Evolutionary conservation across 228 moss, liverwort and hornwort species (phyloP), one percentile per base, ranked within the genome.

Genomic region (Sphagnum magellanicum): DNA sequence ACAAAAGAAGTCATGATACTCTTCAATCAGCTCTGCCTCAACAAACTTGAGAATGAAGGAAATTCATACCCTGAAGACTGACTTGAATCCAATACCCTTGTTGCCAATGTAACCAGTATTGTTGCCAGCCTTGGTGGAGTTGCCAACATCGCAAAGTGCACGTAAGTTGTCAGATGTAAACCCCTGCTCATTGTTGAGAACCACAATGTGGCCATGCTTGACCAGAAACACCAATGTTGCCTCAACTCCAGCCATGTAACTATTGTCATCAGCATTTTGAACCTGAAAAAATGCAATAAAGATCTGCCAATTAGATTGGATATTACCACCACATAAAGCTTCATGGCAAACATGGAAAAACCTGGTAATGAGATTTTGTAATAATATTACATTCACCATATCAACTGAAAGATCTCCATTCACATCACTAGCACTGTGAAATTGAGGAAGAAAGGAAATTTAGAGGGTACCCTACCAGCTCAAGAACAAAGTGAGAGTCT

Each of bases 71-170:
- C 93, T 88, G 72, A 97, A 97, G 12, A 93, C 97, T 16, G 97
- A 97, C 72, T 93, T 97, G 57, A 97, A 97, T 63, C 97, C 97
- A 58, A 97, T 97, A 63, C 97, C 97, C 85, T 97, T 97, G 73
- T 97, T 93, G 64, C 97, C 97, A 73, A 97, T 97, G 60, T 97
- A 97, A 62, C 93, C 97, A 67, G 85, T 83, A 76, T 84, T 89
- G 32, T 76, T 76, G 47, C 91, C 93, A 74, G 83, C 81, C 82
- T 97, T 97, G 5, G 97, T 97, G 64, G 97, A 97, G 75, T 91
- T 93, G 52, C 97, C 97, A 51, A 97, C 90, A 76, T 97, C 97
- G 72, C 97, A 97, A 13, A 97, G 87, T 61, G 97, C 93, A 66
- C 91, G 91, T 64, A 97, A 68, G 70, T 97, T 97, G 66, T 81